Evolutionary conservation across 768 basidiomycete genomes (phyloP).

Genomic region (Coprinopsis strossmayeri): DNA sequence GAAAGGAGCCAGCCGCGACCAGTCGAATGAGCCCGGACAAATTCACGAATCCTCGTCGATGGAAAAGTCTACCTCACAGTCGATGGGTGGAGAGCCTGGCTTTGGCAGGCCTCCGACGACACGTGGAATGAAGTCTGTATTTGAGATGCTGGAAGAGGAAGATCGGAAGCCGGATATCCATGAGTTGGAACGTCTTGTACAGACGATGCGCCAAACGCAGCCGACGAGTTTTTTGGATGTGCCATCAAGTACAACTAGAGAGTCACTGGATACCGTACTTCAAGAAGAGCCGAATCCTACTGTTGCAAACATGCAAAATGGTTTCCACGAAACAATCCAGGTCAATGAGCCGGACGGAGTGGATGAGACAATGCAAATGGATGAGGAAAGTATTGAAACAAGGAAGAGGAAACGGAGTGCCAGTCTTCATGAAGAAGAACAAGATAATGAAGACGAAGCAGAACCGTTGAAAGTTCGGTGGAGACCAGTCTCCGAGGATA

Average conservation of each 20-base stretch:
- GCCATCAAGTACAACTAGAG: too few relatives aligned
- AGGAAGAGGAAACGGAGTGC: neutral
- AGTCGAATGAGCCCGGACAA: too few relatives aligned
- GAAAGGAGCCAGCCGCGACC: too few relatives aligned
- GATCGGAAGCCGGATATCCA: constrained; percentile 5
- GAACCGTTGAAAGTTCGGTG: too few relatives aligned
- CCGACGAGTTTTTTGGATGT: too few relatives aligned
- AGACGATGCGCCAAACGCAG: neutral
- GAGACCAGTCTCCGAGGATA: too few relatives aligned
- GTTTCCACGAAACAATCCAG: neutral
- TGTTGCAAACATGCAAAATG: neutral
- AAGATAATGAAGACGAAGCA: neutral
- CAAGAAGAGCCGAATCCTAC: neutral
- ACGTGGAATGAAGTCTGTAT: neutral
- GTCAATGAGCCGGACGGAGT: neutral
- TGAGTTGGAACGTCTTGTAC: neutral
- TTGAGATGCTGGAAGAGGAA: constrained; percentile 2
- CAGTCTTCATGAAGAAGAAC: neutral
- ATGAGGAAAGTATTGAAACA: neutral
- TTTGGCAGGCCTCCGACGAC: neutral
- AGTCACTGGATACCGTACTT: too few relatives aligned
- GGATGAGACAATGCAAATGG: neutral
- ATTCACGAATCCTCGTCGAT: too few relatives aligned
- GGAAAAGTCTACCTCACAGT: too few relatives aligned
- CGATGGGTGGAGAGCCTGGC: neutral